Percentiles rank a stretch among this genome's conserved stretches.
These are phyloP conservation scores for Cercospora canescens DNA, from an alignment of 2,329 filamentous ascomycete species.

Conservation along the genomic window DNA sequence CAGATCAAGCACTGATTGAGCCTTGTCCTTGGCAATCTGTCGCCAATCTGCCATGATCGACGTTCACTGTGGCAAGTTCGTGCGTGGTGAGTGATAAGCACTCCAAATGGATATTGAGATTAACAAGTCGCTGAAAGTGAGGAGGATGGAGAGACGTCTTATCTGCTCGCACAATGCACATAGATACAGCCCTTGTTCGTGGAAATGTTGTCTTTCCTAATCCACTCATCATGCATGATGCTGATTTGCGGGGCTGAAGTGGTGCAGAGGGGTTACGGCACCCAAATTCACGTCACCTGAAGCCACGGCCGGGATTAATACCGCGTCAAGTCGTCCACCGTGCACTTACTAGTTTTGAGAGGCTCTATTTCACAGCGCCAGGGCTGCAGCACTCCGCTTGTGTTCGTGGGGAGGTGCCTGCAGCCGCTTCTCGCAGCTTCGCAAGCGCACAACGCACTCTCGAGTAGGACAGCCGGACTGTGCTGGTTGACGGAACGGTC, in stretches of 20 bases:
- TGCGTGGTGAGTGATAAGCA: neutral
- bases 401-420: neutral
- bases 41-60: conserved; percentile 47
- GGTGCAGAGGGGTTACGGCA: neutral
- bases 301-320: neutral
- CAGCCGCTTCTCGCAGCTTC: neutral
- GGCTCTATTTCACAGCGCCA: neutral
- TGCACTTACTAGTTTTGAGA: neutral
- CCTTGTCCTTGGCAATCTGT: conserved; percentile 52
- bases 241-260: conserved; percentile 3
- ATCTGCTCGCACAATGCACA: conserved; percentile 4
- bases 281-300: neutral
- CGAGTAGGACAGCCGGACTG: neutral
- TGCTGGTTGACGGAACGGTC: neutral
- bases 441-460: neutral
- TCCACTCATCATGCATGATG: conserved; percentile 6
- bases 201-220: neutral
- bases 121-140: neutral
- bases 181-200: conserved; percentile 3
- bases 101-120: neutral
- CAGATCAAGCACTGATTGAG: conserved; percentile 52
- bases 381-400: no score
- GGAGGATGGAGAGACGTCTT: neutral
- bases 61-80: neutral
- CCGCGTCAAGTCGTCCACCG: neutral